Base-by-base conservation (phyloP, 2,329 filamentous ascomycete species). In the Lachnellula subtilissima region DNA sequence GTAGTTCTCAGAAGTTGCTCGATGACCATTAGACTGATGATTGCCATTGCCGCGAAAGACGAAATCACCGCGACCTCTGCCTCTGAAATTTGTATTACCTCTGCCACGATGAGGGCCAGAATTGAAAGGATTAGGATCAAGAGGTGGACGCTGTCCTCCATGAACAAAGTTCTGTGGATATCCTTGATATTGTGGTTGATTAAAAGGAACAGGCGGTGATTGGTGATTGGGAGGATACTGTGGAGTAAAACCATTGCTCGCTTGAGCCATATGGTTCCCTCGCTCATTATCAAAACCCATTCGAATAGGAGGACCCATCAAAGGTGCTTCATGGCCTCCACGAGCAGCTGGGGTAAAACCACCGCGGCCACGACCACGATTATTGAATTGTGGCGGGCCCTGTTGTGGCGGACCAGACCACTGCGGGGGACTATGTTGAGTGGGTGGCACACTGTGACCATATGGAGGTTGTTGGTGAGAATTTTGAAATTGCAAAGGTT, bases 261-360 rank as follows among this genome's bases (percentile, higher is more conserved):
- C 73, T 70, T 75, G 75, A 64, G 78, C 58, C 61, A 69, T 64
- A 47, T 69, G 67, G 55, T 66, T 60, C 49, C 76, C 72, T 48
- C 75, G 72, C 55, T 79, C 74, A 52, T 71, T 71, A 49, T 82
- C 79, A 69, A 80, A 80, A 3, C 78, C 78, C 73, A 81, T 80
- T 54, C 75, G 75, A 60, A 83, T 78, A 2, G 78, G 78, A 36
- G 78, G 78, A 0, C 77, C 82, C 81, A 78, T 80, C 63, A 76
- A 72, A 67, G 77, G 69, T 52, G 68, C 69, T 61, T 71, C 69
- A 65, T 67, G 64, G 55, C 67, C 67, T 51, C 78, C 78, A 59
- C 78, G 77, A 28, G 28, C 28, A 47, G 71, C 71, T 63, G 69
- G 69, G 58, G 68, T 71, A 57, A 56, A 73, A 61, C 57, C 69